Percentiles rank a stretch among this genome's conserved stretches.
These are phyloP conservation scores for Penicillium sp. DNA, from an alignment of 2,329 filamentous ascomycete species.

Conservation along the genomic window DNA sequence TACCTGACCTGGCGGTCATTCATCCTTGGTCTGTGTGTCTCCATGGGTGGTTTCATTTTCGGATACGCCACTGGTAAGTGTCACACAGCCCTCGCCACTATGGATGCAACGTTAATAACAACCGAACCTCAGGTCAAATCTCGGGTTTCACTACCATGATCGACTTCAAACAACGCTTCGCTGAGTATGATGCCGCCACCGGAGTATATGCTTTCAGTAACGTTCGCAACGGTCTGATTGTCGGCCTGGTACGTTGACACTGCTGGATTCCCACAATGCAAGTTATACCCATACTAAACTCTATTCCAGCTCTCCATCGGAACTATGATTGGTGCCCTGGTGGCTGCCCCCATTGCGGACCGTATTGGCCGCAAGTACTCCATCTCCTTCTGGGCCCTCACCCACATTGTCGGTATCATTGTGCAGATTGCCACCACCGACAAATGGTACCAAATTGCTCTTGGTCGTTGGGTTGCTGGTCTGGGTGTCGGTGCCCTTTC, in stretches of 20 bases:
- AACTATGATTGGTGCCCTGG: constrained; percentile 44
- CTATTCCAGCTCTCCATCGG: constrained; percentile 43
- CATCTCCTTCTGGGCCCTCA: constrained; percentile 46
- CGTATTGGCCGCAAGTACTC: constrained; percentile 47
- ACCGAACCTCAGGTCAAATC: constrained; percentile 40
- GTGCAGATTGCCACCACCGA: constrained; percentile 46
- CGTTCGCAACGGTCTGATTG: constrained; percentile 47
- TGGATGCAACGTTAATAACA: constrained; percentile 4
- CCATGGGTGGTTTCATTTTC: constrained; percentile 51
- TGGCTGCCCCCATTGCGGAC: constrained; percentile 48
- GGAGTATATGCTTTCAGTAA: constrained; percentile 44
- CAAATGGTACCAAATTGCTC: constrained; percentile 47
- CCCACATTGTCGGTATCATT: constrained; percentile 49
- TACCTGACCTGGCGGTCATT: constrained; percentile 46
- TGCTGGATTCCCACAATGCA: background rate
- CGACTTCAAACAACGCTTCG: constrained; percentile 47
- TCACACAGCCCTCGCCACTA: constrained; percentile 6
- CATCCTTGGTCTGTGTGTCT: constrained; percentile 47
- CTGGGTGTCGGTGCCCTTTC: constrained; percentile 50
- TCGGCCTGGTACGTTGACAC: constrained; percentile 42
- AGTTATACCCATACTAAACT: constrained; percentile 10
- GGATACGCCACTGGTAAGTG: constrained; percentile 45
- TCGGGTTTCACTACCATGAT: constrained; percentile 49
- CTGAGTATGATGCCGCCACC: constrained; percentile 31
- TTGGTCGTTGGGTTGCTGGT: constrained; percentile 50